These are phyloP conservation scores for Sonneratia caseolaris DNA, from an alignment of 345 rosid species.

Conservation along the genomic window DNA sequence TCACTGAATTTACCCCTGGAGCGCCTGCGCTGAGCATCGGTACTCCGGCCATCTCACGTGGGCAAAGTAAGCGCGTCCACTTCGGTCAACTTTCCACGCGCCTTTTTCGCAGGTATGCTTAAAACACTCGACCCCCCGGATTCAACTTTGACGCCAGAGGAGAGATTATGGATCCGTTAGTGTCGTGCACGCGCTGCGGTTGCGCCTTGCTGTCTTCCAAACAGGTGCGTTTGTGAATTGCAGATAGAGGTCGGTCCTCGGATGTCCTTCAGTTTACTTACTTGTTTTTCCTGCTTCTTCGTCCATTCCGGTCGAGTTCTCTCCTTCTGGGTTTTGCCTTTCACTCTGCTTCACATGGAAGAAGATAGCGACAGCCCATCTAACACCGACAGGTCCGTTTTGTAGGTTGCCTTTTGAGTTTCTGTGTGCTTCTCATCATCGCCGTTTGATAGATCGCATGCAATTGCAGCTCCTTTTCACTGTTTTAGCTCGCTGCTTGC, in stretches of 20 bases:
- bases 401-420: slow-evolving; percentile 8
- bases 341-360: slow-evolving; percentile 21
- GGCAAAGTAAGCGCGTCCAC: background rate
- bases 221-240: background rate
- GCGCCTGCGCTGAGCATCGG: background rate
- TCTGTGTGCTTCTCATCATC: background rate
- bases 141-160: background rate
- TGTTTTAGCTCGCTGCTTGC: background rate
- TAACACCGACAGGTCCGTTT: slow-evolving; percentile 32
- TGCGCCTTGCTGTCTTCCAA: background rate
- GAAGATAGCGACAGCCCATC: slow-evolving; percentile 15
- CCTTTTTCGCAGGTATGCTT: background rate
- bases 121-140: background rate
- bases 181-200: background rate
- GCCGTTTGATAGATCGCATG: background rate
- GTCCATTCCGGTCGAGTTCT: background rate
- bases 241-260: background rate
- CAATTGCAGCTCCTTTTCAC: background rate
- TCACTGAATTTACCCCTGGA: background rate
- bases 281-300: background rate
- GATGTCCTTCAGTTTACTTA: background rate
- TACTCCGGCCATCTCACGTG: background rate
- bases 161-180: background rate
- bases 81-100: background rate
- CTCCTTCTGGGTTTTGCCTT: background rate